A percentile compares a stretch with the other conserved stretches of the same genome.
These are phyloP conservation scores for Cordyceps farinosa DNA, from an alignment of 2,329 filamentous ascomycete genomes.

Conservation along the genomic window DNA sequence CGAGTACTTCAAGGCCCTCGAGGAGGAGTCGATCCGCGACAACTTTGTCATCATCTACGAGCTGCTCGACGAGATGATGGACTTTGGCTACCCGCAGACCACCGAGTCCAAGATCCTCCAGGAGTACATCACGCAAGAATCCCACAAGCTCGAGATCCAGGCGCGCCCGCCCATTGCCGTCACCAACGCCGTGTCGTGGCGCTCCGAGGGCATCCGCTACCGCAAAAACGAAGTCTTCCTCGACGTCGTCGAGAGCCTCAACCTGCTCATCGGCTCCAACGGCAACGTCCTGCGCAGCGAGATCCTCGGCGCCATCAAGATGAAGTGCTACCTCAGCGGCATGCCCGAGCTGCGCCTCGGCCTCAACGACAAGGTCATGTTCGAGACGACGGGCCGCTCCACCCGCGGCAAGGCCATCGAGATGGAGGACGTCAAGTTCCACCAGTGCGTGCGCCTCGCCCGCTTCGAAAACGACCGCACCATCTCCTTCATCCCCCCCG, in stretches of 20 bases:
- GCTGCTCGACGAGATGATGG: slow-evolving; percentile 99
- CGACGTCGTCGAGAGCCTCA: slow-evolving; percentile 94
- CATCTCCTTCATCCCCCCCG: slow-evolving; percentile 97
- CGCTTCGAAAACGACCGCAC: slow-evolving; percentile 98
- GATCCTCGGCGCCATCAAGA: slow-evolving; percentile 95
- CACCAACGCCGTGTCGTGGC: slow-evolving; percentile 97
- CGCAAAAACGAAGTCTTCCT: slow-evolving; percentile 99
- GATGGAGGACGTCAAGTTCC: slow-evolving; percentile 99
- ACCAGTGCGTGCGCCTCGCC: slow-evolving; percentile 93
- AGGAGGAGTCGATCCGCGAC: slow-evolving; percentile 97
- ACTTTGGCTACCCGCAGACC: slow-evolving; percentile 98
- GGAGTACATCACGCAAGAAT: slow-evolving; percentile 99
- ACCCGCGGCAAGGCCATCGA: slow-evolving; percentile 96
- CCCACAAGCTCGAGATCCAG: slow-evolving; percentile 96
- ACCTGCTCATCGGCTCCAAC: slow-evolving; percentile 88
- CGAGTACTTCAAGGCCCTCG: slow-evolving; percentile 98
- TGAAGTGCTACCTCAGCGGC: slow-evolving; percentile 98
- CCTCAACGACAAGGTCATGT: slow-evolving; percentile 99
- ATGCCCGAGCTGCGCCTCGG: slow-evolving; percentile 96
- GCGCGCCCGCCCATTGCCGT: slow-evolving; percentile 95
- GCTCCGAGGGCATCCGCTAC: slow-evolving; percentile 95
- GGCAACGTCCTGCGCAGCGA: slow-evolving; percentile 95
- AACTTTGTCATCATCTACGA: slow-evolving; percentile 99
- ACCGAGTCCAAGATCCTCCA: slow-evolving; percentile 98
- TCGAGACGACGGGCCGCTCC: slow-evolving; percentile 91